phyloP scores from a whole-genome alignment of 371 early-diverging fungal genomes.

The Coelomomyces lativittatus region DNA sequence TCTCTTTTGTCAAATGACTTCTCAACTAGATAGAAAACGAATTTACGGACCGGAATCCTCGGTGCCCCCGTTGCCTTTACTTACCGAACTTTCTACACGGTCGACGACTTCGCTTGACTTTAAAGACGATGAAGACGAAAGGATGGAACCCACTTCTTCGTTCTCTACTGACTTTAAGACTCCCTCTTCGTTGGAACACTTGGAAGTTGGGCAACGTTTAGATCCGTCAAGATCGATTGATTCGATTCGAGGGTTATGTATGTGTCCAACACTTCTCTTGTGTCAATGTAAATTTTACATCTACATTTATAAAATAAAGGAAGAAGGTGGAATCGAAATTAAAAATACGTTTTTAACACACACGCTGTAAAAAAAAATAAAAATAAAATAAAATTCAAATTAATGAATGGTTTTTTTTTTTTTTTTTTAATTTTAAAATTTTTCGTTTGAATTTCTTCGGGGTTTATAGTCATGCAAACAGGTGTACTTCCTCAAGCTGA shows the following conservation, averaged over 20 bases:
- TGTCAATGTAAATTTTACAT: too few relatives aligned
- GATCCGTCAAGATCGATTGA: too few relatives aligned
- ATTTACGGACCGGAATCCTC: constrained; percentile 1
- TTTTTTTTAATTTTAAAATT: neutral
- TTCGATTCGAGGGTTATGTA: too few relatives aligned
- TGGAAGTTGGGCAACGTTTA: too few relatives aligned
- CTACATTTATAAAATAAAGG: too few relatives aligned
- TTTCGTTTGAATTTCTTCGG: neutral
- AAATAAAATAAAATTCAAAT: neutral
- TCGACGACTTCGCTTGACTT: too few relatives aligned
- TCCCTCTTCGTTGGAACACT: neutral
- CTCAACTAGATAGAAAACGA: constrained; percentile 4
- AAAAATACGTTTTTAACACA: neutral
- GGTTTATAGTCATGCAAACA: constrained; percentile 47
- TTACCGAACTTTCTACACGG: neutral
- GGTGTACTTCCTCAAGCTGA: constrained; percentile 68
- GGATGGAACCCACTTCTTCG: too few relatives aligned
- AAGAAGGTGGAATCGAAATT: too few relatives aligned
- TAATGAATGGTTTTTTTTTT: neutral
- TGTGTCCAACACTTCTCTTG: too few relatives aligned
- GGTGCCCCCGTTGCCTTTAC: neutral
- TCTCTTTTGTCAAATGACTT: too few relatives aligned
- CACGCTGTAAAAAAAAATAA: neutral
- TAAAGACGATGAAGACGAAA: neutral
- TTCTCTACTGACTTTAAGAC: neutral